Percentiles rank a stretch among this genome's conserved stretches.
Evolutionary conservation across 2,329 filamentous ascomycete species (phyloP).

Genomic region (Capronia coronata): DNA sequence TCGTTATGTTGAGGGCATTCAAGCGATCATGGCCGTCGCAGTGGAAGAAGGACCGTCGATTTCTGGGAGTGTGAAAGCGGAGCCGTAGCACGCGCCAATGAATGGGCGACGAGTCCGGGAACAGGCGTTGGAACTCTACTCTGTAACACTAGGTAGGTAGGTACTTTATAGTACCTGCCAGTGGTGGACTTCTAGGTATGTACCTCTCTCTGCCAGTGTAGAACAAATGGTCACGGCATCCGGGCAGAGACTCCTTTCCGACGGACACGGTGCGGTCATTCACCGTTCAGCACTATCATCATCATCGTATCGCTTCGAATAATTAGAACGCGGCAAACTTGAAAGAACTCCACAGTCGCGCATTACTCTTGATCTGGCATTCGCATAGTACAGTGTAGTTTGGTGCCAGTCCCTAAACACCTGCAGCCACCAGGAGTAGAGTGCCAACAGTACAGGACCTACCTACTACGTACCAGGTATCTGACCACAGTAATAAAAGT

Average conservation of each 20-base stretch:
- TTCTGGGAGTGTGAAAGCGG: background rate
- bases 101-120: background rate
- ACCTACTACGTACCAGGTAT: too few relatives aligned
- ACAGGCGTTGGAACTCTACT: background rate
- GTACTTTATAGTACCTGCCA: too few relatives aligned
- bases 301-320: background rate
- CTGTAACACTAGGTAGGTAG: too few relatives aligned
- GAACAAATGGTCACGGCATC: background rate
- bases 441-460: too few relatives aligned
- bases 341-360: slow-evolving; percentile 5
- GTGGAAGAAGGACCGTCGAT: background rate
- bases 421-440: slow-evolving; percentile 6
- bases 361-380: slow-evolving; percentile 1
- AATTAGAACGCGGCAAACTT: background rate
- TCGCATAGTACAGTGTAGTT: slow-evolving; percentile 7
- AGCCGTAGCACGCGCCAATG: slow-evolving; percentile 5
- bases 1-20: background rate
- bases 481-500: too few relatives aligned
- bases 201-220: background rate
- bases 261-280: background rate
- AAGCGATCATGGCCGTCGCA: too few relatives aligned
- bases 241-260: background rate
- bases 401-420: slow-evolving; percentile 9
- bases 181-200: background rate
- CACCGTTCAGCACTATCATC: too few relatives aligned